These are phyloP conservation scores for Teunomyces atbi DNA, from an alignment of 805 yeast species.

Conservation along the genomic window DNA sequence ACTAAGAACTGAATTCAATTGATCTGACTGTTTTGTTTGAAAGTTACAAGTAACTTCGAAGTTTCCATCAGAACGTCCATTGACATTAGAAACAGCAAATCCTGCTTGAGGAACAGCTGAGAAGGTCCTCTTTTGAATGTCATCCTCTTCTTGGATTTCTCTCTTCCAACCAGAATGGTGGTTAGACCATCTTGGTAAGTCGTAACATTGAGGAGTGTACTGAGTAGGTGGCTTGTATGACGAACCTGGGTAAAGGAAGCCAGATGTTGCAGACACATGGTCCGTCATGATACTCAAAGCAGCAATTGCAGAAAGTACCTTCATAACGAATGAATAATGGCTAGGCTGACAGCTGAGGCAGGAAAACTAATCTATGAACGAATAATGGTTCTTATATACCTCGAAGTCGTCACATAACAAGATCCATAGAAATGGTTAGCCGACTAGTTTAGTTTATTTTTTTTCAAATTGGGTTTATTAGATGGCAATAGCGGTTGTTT, in stretches of 20 bases:
- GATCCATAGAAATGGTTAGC: background rate
- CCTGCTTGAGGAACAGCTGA: conserved; percentile 21
- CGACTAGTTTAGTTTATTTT: background rate
- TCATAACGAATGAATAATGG: background rate
- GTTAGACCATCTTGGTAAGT: conserved; percentile 4
- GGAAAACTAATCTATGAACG: background rate
- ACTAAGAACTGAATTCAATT: conserved; percentile 13
- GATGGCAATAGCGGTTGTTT: background rate
- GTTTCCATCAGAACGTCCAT: conserved; percentile 16
- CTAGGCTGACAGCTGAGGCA: background rate
- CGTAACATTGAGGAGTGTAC: conserved; percentile 3
- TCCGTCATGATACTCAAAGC: background rate
- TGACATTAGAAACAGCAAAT: conserved; percentile 23
- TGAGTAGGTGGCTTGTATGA: background rate
- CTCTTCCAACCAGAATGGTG: conserved; percentile 3
- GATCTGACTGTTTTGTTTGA: conserved; percentile 19
- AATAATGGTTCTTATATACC: background rate
- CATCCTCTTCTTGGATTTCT: conserved; percentile 9
- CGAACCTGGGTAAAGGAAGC: conserved; percentile 1
- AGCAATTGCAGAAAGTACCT: background rate
- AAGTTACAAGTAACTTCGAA: conserved; percentile 23
- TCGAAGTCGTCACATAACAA: background rate
- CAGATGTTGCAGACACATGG: background rate
- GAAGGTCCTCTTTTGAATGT: conserved; percentile 9
- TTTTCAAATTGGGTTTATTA: background rate